Conservation (phyloP, 768 basidiomycete genomes). For the Neoboletus subvelutipes region DNA sequence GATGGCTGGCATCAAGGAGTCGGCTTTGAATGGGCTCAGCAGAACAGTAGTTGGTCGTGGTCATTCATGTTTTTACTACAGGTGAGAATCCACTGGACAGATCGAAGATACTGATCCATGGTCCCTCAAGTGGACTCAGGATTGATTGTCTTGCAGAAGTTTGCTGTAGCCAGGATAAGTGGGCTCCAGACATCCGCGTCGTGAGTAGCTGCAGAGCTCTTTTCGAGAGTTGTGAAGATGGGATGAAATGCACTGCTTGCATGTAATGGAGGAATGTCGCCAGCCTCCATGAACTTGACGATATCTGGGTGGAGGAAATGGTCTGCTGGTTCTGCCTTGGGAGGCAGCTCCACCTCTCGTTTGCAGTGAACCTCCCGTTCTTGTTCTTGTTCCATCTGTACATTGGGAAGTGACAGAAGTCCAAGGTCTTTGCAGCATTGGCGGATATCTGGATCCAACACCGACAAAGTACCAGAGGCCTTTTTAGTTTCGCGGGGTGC, state of each 20-base stretch:
- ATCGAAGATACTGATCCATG: conserved; percentile 17
- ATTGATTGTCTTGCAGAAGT: conserved; percentile 10
- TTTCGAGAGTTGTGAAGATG: conserved; percentile 6
- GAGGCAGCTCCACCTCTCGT: conserved; percentile 36
- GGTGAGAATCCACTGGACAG: conserved; percentile 26
- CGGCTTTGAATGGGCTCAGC: conserved; percentile 32
- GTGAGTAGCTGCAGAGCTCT: neutral
- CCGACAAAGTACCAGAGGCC: too few relatives aligned
- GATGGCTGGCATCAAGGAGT: conserved; percentile 39
- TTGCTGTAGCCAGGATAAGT: conserved; percentile 7
- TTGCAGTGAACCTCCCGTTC: conserved; percentile 45
- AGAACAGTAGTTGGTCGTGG: neutral
- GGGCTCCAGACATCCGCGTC: conserved; percentile 22
- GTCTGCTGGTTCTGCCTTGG: conserved; percentile 15
- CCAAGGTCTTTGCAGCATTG: conserved; percentile 12
- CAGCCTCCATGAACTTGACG: conserved; percentile 24
- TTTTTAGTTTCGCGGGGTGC: neutral
- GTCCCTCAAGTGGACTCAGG: neutral
- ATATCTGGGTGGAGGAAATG: conserved; percentile 21
- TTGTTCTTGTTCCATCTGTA: conserved; percentile 40
- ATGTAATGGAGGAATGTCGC: conserved; percentile 14
- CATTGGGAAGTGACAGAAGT: conserved; percentile 3
- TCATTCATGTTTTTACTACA: neutral
- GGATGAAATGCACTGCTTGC: conserved; percentile 22
- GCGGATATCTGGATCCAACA: neutral